Conservation (phyloP, 2,329 filamentous ascomycete genomes). For the Sporothrix humicola region DNA sequence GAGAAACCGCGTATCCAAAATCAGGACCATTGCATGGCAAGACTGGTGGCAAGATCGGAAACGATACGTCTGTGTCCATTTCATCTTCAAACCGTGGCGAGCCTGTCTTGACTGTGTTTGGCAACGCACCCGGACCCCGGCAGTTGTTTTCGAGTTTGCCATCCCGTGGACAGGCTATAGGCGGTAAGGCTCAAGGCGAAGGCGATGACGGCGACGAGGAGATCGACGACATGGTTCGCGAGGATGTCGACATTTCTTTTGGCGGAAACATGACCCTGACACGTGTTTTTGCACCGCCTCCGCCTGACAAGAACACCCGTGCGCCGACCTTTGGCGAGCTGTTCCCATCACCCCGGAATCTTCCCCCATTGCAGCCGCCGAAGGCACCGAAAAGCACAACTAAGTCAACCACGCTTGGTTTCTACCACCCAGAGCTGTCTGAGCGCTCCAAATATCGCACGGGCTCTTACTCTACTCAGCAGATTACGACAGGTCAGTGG, state of each 20-base stretch:
- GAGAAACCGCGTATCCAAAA: conserved; percentile 61
- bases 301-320: conserved; percentile 56
- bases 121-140: conserved; percentile 73
- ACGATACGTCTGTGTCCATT: neutral
- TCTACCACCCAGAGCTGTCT: conserved; percentile 48
- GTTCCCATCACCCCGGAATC: conserved; percentile 69
- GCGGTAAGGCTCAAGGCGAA: conserved; percentile 36
- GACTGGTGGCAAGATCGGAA: conserved; percentile 16
- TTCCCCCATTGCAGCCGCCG: conserved; percentile 71
- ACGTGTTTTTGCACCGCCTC: conserved; percentile 61
- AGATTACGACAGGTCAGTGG: conserved; percentile 70
- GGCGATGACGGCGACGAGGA: conserved; percentile 44
- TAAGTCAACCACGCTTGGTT: conserved; percentile 57
- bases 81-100: conserved; percentile 49
- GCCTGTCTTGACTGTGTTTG: conserved; percentile 74
- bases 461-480: conserved; percentile 70
- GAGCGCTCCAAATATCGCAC: conserved; percentile 61
- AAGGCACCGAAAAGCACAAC: conserved; percentile 73
- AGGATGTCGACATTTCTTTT: conserved; percentile 35
- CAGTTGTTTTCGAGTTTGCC: conserved; percentile 89
- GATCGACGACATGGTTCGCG: conserved; percentile 60
- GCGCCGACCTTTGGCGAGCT: conserved; percentile 72
- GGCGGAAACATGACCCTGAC: conserved; percentile 64
- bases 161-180: conserved; percentile 48
- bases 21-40: conserved; percentile 41